Conservation (phyloP, 305 asterid genomes). For the Stenogyne calaminthoides region DNA sequence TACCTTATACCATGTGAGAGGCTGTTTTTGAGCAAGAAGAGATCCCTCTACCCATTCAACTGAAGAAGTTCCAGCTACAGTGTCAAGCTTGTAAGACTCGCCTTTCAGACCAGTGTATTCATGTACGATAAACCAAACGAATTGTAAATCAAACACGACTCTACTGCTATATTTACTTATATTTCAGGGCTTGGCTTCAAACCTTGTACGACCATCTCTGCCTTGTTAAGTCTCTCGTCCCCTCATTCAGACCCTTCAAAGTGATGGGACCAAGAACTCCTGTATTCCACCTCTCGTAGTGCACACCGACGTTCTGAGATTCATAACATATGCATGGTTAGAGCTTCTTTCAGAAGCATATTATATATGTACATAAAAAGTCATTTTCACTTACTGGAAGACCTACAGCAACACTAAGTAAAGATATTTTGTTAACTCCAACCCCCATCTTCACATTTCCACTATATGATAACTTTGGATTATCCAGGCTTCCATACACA, state of each 20-base stretch:
- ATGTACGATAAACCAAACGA: slow-evolving; percentile 2
- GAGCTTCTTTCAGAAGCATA: background rate
- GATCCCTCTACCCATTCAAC: slow-evolving; percentile 75
- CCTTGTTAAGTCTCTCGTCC: slow-evolving; percentile 70
- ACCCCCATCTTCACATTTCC: slow-evolving; percentile 59
- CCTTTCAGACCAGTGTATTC: slow-evolving; percentile 75
- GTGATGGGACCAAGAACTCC: slow-evolving; percentile 92
- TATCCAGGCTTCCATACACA: slow-evolving; percentile 60
- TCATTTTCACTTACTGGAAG: slow-evolving; percentile 58
- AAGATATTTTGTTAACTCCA: slow-evolving; percentile 79
- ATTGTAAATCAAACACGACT: background rate
- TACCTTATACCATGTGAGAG: slow-evolving; percentile 95
- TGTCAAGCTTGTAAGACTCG: slow-evolving; percentile 55
- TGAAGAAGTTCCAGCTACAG: slow-evolving; percentile 65
- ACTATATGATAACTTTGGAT: slow-evolving; percentile 59
- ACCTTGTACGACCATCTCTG: slow-evolving; percentile 94
- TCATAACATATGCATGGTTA: background rate
- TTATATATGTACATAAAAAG: background rate
- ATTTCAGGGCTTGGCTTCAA: background rate
- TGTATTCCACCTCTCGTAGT: slow-evolving; percentile 74
- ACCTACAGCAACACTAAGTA: slow-evolving; percentile 87
- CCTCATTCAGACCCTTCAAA: slow-evolving; percentile 70
- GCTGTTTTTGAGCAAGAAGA: slow-evolving; percentile 63
- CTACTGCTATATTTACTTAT: background rate
- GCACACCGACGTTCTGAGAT: slow-evolving; percentile 76